Conservation (phyloP, 768 basidiomycete genomes). For the Clathrus columnatus region DNA sequence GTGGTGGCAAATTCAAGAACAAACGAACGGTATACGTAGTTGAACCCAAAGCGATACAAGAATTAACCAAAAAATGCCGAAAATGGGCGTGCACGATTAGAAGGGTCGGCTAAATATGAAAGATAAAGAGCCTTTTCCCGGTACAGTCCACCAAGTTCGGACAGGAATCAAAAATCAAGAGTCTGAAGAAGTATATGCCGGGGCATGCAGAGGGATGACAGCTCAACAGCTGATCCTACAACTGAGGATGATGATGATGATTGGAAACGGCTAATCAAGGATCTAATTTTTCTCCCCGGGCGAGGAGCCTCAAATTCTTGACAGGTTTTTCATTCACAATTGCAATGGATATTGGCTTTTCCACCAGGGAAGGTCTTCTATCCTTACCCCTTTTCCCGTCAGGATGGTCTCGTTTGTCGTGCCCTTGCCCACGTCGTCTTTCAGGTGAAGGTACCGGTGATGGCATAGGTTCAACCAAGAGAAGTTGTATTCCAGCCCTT, state of each 20-base stretch:
- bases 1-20: too few relatives aligned
- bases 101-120: not conserved
- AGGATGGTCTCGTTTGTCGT: conserved; percentile 1
- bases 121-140: not conserved
- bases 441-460: conserved; percentile 1
- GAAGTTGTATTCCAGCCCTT: conserved; percentile 46
- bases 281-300: conserved; percentile 79
- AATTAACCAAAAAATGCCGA: too few relatives aligned
- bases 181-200: not conserved
- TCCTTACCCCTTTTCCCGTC: conserved; percentile 8
- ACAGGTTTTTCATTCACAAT: conserved; percentile 75
- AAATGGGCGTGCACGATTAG: too few relatives aligned
- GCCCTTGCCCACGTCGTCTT: conserved; percentile 3
- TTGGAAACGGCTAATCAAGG: conserved; percentile 21
- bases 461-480: conserved; percentile 42
- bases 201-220: too few relatives aligned
- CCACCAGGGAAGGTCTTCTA: conserved; percentile 38
- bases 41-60: too few relatives aligned
- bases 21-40: too few relatives aligned
- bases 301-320: conserved; percentile 69
- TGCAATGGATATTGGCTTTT: conserved; percentile 69
- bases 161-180: too few relatives aligned
- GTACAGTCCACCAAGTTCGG: not conserved
- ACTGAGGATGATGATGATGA: too few relatives aligned
- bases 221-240: not conserved